These are phyloP conservation scores for Lasiodiplodia hormozganensis DNA, from an alignment of 2,329 filamentous ascomycete genomes.

Conservation along the genomic window DNA sequence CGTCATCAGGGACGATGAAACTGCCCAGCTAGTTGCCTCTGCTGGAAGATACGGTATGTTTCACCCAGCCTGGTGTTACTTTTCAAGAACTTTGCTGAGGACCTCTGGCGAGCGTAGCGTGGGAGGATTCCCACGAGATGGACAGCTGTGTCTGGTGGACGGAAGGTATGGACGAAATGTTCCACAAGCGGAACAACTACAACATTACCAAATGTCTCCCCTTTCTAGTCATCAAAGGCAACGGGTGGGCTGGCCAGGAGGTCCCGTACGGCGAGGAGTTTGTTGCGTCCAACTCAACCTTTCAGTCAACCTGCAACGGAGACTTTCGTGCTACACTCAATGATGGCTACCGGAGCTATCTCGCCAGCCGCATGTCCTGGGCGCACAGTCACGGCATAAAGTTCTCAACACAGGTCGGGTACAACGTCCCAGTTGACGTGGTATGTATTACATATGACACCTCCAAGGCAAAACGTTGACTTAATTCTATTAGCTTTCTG, in stretches of 20 bases:
- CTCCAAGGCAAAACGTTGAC: neutral
- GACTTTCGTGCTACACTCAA: slow-evolving; percentile 42
- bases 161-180: slow-evolving; percentile 34
- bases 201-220: slow-evolving; percentile 41
- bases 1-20: slow-evolving; percentile 36
- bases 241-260: slow-evolving; percentile 29
- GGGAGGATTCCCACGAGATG: slow-evolving; percentile 46
- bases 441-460: slow-evolving; percentile 31
- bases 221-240: slow-evolving; percentile 35
- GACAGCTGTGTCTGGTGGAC: slow-evolving; percentile 38
- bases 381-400: slow-evolving; percentile 35
- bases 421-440: slow-evolving; percentile 47
- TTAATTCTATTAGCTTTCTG: slow-evolving; percentile 29
- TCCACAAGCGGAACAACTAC: slow-evolving; percentile 38
- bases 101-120: slow-evolving; percentile 18
- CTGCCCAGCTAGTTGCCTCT: slow-evolving; percentile 28
- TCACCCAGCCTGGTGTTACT: too few species aligned
- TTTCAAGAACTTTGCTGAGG: too few species aligned
- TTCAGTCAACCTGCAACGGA: slow-evolving; percentile 34
- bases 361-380: slow-evolving; percentile 38
- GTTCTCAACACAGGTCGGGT: slow-evolving; percentile 42
- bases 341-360: slow-evolving; percentile 40
- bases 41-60: slow-evolving; percentile 41
- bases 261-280: slow-evolving; percentile 32
- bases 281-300: slow-evolving; percentile 27